These are phyloP conservation scores for Populus davidiana DNA, from an alignment of 345 rosid genomes.

Conservation along the genomic window DNA sequence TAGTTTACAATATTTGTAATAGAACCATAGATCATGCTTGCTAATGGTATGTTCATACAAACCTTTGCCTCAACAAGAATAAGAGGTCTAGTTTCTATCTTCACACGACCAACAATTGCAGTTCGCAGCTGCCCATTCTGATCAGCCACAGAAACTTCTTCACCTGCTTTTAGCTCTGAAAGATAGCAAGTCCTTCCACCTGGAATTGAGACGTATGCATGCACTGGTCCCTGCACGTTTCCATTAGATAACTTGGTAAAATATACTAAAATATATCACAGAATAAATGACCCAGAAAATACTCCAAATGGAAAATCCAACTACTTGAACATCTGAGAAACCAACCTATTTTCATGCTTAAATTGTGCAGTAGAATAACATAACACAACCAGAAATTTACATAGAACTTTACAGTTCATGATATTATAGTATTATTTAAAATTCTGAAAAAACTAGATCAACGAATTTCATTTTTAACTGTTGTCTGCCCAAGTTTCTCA, in stretches of 20 bases:
- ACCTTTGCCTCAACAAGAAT: slow-evolving; percentile 80
- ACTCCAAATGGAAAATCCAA: not conserved
- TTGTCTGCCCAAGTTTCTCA: not conserved
- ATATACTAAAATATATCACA: not conserved
- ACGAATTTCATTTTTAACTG: not conserved
- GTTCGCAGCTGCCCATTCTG: slow-evolving; percentile 57
- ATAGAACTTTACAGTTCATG: too few relatives aligned
- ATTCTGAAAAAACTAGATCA: not conserved
- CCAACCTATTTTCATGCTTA: not conserved
- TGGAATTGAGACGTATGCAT: slow-evolving; percentile 72
- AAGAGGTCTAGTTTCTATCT: slow-evolving; percentile 78
- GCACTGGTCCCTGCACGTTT: slow-evolving; percentile 71
- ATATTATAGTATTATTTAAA: not conserved
- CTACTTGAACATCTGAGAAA: not conserved
- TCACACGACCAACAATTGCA: slow-evolving; percentile 76
- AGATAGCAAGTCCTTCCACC: slow-evolving; percentile 87
- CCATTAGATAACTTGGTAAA: not conserved
- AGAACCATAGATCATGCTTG: not conserved
- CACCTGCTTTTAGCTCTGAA: slow-evolving; percentile 75
- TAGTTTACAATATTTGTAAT: not conserved
- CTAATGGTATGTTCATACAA: not conserved
- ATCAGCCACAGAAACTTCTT: slow-evolving; percentile 63
- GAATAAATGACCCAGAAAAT: not conserved
- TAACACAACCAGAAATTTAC: too few relatives aligned
- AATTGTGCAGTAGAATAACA: not conserved